Evolutionary conservation across 345 rosid genomes (phyloP), one percentile per base, ranked within the genome.

Genomic region (Citrus mangshanensis): DNA sequence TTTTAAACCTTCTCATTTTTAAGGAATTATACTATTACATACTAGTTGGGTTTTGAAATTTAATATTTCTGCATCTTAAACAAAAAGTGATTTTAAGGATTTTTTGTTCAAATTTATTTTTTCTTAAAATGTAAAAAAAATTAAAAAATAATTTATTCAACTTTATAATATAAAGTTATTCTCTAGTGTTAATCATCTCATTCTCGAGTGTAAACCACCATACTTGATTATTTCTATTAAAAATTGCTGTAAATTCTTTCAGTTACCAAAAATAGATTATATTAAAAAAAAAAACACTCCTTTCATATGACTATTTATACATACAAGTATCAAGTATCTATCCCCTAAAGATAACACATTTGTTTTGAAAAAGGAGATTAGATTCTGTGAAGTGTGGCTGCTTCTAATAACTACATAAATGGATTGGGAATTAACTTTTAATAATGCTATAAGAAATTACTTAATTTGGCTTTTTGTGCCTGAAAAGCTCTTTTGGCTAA

Each of bases 391-490:
- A 13, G 19, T 21, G 27, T 9, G 25, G 42, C 54, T 49, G 56
- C 64, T 56, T 37, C 25, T 34, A 56, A 34, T 22, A n/a, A 21
- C 14, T 8, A 54, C 5, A 5, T 54, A 18, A 63, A 10, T 27
- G 35, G 22, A 35, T 35, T 66, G 70, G 70, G 70, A 34, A 24
- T 24, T 34, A 30, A 21, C 61, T 75, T 63, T 46, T 38, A 61
- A 28, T 51, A 46, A 28, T 46, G 70, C 38, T 19, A 6, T 8
- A 4, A 49, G 67, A 61, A 40, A 46, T 28, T 21, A 27, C 21
- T 59, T 74, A 61, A 40, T 28, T 72, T 58, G 76, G 76, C 22
- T 73, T 59, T 72, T 32, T 22, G 63, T 63, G 70, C 18, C 69
- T 2, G 12, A 63, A 10, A 75, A 51, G 65, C 49, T n/a, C 65